phyloP scores from a whole-genome alignment of 352 stramenopile genomes.

The Thraustochytrium sp. region DNA sequence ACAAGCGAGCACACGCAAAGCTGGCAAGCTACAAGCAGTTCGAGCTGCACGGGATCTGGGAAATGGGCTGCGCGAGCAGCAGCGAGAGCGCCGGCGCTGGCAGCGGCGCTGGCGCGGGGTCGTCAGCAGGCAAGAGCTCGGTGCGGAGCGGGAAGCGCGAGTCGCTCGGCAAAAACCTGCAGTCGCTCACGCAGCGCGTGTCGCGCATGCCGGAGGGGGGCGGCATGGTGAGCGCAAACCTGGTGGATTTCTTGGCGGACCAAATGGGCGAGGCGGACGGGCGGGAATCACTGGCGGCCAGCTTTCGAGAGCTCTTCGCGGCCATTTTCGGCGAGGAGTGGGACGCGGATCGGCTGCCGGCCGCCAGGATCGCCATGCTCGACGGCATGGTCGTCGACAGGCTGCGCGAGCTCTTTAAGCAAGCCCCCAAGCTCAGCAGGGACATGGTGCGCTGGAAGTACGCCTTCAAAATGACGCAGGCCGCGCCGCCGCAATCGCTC shows the following conservation, averaged over 20 bases:
- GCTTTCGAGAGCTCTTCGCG: background rate
- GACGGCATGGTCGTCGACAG: background rate
- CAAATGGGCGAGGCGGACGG: background rate
- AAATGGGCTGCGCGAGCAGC: background rate
- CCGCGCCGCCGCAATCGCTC: background rate
- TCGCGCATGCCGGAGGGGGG: background rate
- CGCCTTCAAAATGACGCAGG: background rate
- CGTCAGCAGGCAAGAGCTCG: too few species aligned
- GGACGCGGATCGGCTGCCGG: background rate
- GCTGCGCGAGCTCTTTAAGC: background rate
- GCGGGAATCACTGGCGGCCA: background rate
- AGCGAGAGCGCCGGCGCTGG: background rate
- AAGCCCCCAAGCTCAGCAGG: background rate
- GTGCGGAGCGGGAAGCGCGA: background rate
- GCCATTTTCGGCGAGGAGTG: background rate
- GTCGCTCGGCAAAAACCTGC: background rate
- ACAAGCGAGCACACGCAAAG: background rate
- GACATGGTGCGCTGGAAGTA: slow-evolving; percentile 13
- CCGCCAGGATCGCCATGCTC: background rate
- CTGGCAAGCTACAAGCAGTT: background rate
- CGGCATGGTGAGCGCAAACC: background rate
- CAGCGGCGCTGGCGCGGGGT: background rate
- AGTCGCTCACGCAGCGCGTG: background rate
- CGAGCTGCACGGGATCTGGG: too few species aligned
- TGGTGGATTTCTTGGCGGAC: background rate